Base-by-base conservation (phyloP, 306 rosid genomes). In the Glycine latifolia region DNA sequence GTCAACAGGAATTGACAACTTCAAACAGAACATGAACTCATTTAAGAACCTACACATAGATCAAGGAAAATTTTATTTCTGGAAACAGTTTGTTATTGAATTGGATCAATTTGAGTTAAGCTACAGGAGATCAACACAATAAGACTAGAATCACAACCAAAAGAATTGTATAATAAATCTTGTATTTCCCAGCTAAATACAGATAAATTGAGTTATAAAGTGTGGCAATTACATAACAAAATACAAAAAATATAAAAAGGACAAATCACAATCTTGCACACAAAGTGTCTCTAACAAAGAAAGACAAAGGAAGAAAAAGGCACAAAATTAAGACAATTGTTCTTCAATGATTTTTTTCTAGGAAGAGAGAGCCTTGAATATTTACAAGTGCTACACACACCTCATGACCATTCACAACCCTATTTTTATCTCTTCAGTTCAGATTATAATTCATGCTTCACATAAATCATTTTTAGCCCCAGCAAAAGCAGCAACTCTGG, bases 401-500 rank as follows among this genome's bases (percentile, higher is more conserved):
- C 71, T 31, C 65, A 53, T 43, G 79, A 78, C 69, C 81, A 74
- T 81, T 73, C 81, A 73, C 74, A 81, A 73, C 26, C 66, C 52
- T 65, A 76, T 35, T 75, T 16, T 73, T 55, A 47, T 41, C 68
- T 52, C 43, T 47, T 73, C 61, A 35, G 53, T 53, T 82, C 67
- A 69, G 60, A 50, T 59, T 76, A 76, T 74, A 49, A 77, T 62
- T 82, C 66, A 60, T 50, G 65, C 72, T 56, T 86, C 56, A 73
- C 37, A 76, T 41, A 43, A 41, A 76, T 89, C 89, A 90, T 69
- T 89, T 87, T 78, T 82, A 79, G 60, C 86, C 1, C 93, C 92
- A 91, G 37, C 86, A 80, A 86, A 94, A 88, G 85, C 98, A 94
- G 89, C 94, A 91, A 68, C 84, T 9, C 97, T 94, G 94, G 5